Percentiles rank a stretch among this genome's conserved stretches.
Evolutionary conservation across 805 yeast species (phyloP).

Genomic region (Saccharomycopsis oosterbeekiorum): DNA sequence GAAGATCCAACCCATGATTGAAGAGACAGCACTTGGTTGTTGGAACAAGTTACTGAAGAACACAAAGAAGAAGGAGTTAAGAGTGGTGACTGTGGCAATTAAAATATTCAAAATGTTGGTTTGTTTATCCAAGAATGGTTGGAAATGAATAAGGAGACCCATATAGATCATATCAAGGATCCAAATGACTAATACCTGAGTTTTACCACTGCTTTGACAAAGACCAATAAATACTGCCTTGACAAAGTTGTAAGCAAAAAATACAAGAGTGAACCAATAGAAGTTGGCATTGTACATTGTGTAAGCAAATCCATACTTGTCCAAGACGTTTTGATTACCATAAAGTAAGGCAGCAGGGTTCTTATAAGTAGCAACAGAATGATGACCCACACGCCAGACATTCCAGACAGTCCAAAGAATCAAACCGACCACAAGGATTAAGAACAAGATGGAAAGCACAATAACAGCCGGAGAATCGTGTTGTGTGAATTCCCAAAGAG

Average conservation of each 20-base stretch:
- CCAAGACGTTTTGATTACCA: constrained; percentile 62
- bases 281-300: constrained; percentile 76
- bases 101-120: constrained; percentile 70
- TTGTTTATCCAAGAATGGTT: constrained; percentile 75
- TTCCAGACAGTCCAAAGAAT: constrained; percentile 58
- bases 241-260: constrained; percentile 49
- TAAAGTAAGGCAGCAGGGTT: constrained; percentile 85
- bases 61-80: constrained; percentile 76
- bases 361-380: constrained; percentile 48
- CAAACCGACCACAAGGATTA: constrained; percentile 50
- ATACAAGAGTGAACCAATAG: constrained; percentile 75
- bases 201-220: constrained; percentile 71
- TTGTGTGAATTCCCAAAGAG: constrained; percentile 80
- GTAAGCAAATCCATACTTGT: constrained; percentile 80
- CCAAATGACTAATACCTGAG: constrained; percentile 71
- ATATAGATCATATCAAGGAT: constrained; percentile 66
- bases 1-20: constrained; percentile 88
- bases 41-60: constrained; percentile 80
- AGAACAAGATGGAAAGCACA: constrained; percentile 65
- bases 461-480: constrained; percentile 84
- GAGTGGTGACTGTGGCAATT: constrained; percentile 59
- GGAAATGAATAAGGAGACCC: constrained; percentile 46
- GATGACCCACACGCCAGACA: constrained; percentile 51
- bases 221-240: constrained; percentile 69
- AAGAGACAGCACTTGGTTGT: constrained; percentile 67